These are phyloP conservation scores for Chaetomiaceae sp. DNA, from an alignment of 2,329 filamentous ascomycete genomes.

Conservation along the genomic window DNA sequence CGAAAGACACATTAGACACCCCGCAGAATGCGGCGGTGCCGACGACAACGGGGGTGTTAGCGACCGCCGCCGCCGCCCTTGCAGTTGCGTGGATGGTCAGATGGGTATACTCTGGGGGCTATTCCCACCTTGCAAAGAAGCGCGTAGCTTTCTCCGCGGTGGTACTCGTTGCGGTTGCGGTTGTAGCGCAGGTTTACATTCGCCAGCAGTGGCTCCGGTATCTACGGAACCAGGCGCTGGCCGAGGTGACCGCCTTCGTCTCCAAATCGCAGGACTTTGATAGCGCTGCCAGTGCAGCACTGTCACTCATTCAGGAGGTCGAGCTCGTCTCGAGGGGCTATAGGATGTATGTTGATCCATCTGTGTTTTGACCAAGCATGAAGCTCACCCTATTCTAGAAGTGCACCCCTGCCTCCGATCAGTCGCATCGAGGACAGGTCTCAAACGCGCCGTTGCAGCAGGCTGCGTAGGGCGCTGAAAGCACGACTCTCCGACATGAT, in stretches of 20 bases:
- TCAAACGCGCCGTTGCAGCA: conserved; percentile 72
- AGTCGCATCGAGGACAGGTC: conserved; percentile 81
- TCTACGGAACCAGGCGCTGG: conserved; percentile 68
- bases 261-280: conserved; percentile 77
- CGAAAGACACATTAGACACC: conserved; percentile 19
- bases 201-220: conserved; percentile 78
- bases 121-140: conserved; percentile 52
- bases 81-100: conserved; percentile 68
- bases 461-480: conserved; percentile 72
- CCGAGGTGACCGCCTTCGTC: conserved; percentile 65
- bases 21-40: conserved; percentile 28
- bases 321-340: conserved; percentile 91
- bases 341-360: conserved; percentile 57
- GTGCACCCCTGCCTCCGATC: conserved; percentile 84
- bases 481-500: conserved; percentile 66
- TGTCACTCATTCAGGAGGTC: conserved; percentile 88
- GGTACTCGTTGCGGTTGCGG: conserved; percentile 50
- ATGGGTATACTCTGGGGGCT: conserved; percentile 57
- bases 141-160: conserved; percentile 45
- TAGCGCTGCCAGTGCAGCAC: conserved; percentile 66
- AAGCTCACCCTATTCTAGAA: conserved; percentile 48
- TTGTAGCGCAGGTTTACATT: conserved; percentile 66
- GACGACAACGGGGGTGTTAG: conserved; percentile 41
- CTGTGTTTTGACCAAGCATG: background rate
- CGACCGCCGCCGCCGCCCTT: conserved; percentile 61